Evolutionary conservation across 495 filamentous ascomycete species (phyloP).

Genomic region (Neurospora sp.): DNA sequence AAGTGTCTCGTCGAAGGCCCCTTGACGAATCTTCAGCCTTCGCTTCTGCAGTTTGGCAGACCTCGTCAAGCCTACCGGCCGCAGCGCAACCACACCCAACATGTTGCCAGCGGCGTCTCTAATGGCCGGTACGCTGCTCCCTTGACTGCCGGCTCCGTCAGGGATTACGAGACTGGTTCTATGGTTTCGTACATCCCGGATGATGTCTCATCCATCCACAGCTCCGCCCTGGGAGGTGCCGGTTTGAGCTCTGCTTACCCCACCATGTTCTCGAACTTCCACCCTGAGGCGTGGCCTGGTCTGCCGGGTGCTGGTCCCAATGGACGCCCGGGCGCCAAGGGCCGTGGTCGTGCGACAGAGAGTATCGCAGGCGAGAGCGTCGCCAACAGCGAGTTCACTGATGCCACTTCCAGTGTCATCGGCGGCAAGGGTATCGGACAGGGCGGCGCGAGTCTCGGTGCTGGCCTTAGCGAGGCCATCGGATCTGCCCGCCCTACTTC

Average conservation of each 20-base stretch:
- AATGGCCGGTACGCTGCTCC: slow-evolving; percentile 32
- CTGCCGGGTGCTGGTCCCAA: slow-evolving; percentile 59
- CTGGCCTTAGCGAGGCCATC: slow-evolving; percentile 62
- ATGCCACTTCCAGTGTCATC: slow-evolving; percentile 66
- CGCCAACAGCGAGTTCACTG: slow-evolving; percentile 77
- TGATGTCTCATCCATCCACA: slow-evolving; percentile 92
- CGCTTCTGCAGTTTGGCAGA: slow-evolving; percentile 86
- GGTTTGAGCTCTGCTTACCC: slow-evolving; percentile 73
- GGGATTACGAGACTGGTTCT: slow-evolving; percentile 80
- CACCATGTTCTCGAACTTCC: slow-evolving; percentile 90
- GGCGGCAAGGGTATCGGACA: slow-evolving; percentile 58
- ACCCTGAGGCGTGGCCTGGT: slow-evolving; percentile 77
- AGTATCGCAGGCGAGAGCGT: slow-evolving; percentile 87
- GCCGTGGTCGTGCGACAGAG: slow-evolving; percentile 52
- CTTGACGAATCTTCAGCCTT: slow-evolving; percentile 90
- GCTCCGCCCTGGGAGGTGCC: slow-evolving; percentile 78
- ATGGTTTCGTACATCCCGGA: slow-evolving; percentile 92
- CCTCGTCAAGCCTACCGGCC: slow-evolving; percentile 89
- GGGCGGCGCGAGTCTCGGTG: slow-evolving; percentile 68
- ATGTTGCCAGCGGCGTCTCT: slow-evolving; percentile 66
- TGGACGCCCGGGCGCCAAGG: slow-evolving; percentile 37
- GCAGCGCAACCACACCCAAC: slow-evolving; percentile 51
- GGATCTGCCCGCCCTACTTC: slow-evolving; percentile 32
- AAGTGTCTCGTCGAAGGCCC: slow-evolving; percentile 96
- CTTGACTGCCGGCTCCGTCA: slow-evolving; percentile 38